Evolutionary conservation across 306 rosid genomes (phyloP), one percentile per base, ranked within the genome.

Genomic region (Casuarina cunninghamiana): DNA sequence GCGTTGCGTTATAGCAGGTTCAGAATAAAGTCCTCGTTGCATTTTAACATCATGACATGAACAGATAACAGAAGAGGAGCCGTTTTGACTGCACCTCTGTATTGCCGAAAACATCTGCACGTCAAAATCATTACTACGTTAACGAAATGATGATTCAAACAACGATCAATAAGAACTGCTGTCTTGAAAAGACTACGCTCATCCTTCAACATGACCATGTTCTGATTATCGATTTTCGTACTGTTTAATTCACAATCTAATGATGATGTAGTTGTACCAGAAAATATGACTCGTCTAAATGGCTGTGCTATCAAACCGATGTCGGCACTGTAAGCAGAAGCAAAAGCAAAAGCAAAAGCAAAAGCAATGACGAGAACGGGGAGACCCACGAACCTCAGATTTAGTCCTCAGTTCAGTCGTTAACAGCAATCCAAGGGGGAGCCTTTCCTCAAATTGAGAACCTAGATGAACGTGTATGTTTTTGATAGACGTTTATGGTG

Each of bases 231-330:
- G 19, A 37, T 16, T 61, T 46, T 75, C 49, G 38, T 37, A 61
- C 79, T 62, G 79, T 75, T 26, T 75, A 19, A 21, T 38, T 38
- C 79, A 49, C 72, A 46, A 57, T 75, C 53, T 63, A 62, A 62
- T 75, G 50, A 63, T 75, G 79, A 75, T 63, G 62, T 37, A 75
- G 13, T 26, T 43, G 51, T 38, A 12, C 39, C 38, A 21, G 38
- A 75, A 53, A 4, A 9, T 48, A 49, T 21, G 69, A 75, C 35
- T 75, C 15, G 53, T n/a, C 10, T 8, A 49, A 5, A 46, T 61
- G 71, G 69, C 58, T 55, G 62, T 55, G 62, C 35, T 55, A 21
- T 21, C 21, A 55, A 55, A 17, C 10, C 62, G n/a, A 55, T 55
- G 62, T 10, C 10, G 35, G 35, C 37, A 55, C 19, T 55, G 26